These are phyloP conservation scores for Tuber aestivum DNA, from an alignment of 495 filamentous ascomycete species.

Conservation along the genomic window DNA sequence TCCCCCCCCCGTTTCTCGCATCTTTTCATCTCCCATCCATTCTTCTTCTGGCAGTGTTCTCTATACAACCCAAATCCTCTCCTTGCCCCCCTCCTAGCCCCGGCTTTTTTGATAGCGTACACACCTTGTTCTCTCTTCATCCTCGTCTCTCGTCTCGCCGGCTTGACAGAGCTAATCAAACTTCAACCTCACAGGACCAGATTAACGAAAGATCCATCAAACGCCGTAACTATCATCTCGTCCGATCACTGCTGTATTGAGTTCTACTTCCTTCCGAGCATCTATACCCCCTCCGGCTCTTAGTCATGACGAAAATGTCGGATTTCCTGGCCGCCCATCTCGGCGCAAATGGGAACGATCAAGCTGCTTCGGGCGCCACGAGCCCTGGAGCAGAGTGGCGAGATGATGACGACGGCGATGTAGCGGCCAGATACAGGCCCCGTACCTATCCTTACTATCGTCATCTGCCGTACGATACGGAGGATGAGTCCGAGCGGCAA, in stretches of 20 bases:
- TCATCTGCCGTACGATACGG: slow-evolving; percentile 78
- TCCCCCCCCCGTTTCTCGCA: background rate
- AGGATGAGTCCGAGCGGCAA: slow-evolving; percentile 67
- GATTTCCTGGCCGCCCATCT: slow-evolving; percentile 41
- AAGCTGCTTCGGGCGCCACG: slow-evolving; percentile 40
- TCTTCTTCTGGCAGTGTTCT: background rate
- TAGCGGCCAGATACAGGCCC: slow-evolving; percentile 66
- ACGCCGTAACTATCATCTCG: background rate
- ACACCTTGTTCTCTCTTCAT: background rate
- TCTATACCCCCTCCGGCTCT: background rate
- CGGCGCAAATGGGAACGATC: slow-evolving; percentile 39
- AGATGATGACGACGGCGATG: slow-evolving; percentile 49
- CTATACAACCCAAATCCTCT: background rate
- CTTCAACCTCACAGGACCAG: background rate
- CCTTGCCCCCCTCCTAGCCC: background rate
- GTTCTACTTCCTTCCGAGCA: background rate
- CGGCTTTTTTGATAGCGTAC: background rate
- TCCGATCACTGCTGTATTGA: background rate
- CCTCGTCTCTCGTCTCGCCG: background rate
- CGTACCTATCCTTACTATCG: slow-evolving; percentile 88
- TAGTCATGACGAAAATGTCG: slow-evolving; percentile 39
- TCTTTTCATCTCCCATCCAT: background rate
- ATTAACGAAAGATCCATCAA: background rate
- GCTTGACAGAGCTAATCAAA: background rate
- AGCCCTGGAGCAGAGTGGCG: slow-evolving; percentile 57